Evolutionary conservation across 2,329 filamentous ascomycete genomes (phyloP).

Genomic region (Beauveria brongniartii): DNA sequence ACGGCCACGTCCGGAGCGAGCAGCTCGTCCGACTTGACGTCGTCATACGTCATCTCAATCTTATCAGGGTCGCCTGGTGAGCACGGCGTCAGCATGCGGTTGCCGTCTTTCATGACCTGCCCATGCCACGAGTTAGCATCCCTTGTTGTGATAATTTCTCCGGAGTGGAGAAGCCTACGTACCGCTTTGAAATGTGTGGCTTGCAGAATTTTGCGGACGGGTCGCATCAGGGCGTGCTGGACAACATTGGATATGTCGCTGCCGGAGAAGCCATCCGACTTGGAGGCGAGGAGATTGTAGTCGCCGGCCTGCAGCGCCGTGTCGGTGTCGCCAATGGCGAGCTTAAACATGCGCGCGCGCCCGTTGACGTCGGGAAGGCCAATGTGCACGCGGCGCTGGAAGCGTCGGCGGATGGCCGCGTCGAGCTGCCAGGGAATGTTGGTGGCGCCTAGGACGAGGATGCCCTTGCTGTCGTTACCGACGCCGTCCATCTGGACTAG

Average conservation of each 20-base stretch:
- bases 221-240: constrained; percentile 95
- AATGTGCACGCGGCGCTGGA: constrained; percentile 94
- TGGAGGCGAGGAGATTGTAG: constrained; percentile 67
- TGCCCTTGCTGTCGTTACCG: constrained; percentile 87
- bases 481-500: constrained; percentile 99
- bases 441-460: constrained; percentile 89
- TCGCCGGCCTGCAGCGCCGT: constrained; percentile 73
- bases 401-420: constrained; percentile 87
- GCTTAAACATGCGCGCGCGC: constrained; percentile 88
- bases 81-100: constrained; percentile 73
- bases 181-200: constrained; percentile 97
- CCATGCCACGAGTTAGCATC: not conserved
- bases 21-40: constrained; percentile 74
- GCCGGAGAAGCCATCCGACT: constrained; percentile 90
- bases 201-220: constrained; percentile 91
- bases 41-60: constrained; percentile 88
- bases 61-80: constrained; percentile 83
- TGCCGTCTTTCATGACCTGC: constrained; percentile 62
- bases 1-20: constrained; percentile 78
- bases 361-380: constrained; percentile 81
- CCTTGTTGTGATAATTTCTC: not conserved
- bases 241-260: constrained; percentile 95
- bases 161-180: constrained; percentile 17
- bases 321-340: constrained; percentile 87
- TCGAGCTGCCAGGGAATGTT: constrained; percentile 99